Conservation (phyloP, 78 protist species). For the Capsaspora owczarzaki region DNA sequence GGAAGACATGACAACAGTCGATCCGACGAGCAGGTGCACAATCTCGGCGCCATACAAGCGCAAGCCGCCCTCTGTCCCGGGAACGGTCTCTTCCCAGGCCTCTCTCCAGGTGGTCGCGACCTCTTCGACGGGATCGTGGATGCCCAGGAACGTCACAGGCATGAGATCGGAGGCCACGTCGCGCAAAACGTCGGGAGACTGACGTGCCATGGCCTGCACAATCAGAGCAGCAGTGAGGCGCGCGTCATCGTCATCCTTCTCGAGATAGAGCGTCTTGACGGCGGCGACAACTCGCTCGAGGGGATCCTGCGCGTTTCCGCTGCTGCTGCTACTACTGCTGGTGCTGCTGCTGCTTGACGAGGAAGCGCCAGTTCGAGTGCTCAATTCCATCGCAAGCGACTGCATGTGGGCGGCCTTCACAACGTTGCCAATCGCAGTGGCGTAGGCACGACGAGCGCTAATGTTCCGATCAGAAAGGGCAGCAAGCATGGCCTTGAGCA, state of each 20-base stretch:
- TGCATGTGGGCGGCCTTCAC: not conserved
- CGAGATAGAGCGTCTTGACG: too few relatives aligned
- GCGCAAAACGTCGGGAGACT: not conserved
- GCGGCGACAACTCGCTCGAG: too few relatives aligned
- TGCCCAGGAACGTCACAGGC: not conserved
- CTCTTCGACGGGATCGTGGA: not conserved
- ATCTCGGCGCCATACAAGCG: not conserved
- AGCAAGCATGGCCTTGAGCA: not conserved
- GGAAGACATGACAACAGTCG: too few relatives aligned
- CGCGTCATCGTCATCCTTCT: not conserved
- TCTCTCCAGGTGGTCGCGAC: not conserved
- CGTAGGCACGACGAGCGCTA: not conserved
- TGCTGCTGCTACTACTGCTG: too few relatives aligned
- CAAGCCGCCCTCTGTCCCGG: not conserved
- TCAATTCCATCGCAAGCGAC: not conserved
- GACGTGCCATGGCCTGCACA: not conserved
- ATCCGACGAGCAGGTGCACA: not conserved
- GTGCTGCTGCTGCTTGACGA: not conserved
- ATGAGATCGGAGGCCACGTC: not conserved
- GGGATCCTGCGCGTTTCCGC: too few relatives aligned
- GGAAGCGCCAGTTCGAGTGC: not conserved
- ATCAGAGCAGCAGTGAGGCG: not conserved
- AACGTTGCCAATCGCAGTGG: not conserved
- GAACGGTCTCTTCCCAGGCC: not conserved
- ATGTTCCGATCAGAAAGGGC: too few relatives aligned